Base-by-base conservation (phyloP, 2,329 filamentous ascomycete genomes). In the Cladosporium phlei region DNA sequence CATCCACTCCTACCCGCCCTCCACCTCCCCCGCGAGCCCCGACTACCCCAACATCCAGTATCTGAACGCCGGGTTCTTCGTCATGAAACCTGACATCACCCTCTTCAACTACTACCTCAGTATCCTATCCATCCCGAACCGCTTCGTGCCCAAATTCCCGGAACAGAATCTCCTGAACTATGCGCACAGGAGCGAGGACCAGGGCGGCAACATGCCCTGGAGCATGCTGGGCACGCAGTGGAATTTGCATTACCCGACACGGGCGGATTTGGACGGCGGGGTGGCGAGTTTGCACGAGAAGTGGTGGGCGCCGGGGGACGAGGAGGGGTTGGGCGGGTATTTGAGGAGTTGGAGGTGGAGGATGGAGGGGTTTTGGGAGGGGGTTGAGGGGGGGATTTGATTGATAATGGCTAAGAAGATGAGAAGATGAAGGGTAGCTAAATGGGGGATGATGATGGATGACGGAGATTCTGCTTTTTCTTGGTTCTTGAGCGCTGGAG, bases 131-230 rank as follows among this genome's bases (percentile, higher is more conserved):
- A 55, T 61, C 10, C 54, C 58, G 5, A 28, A 61, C 33, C 55
- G 57, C 8, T 69, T 68, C 50, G 55, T 64, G 25, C 55, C 64
- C 7, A 46, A 47, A 11, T 60, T 65, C 38, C 57, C 56, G 9
- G 66, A 68, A 53, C 66, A 69, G 48, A 66, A 65, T 28, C 52
- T 67, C 4, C 52, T 67, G 19, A 68, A 68, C 52, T 60, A 60
- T 34, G 63, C 59, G 7, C 67, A 69, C 48, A 42, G 58, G 6
- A 40, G 33, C 14, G 29, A 54, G 50, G 22, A 39, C 6, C 33
- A 57, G 51, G 51, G 57, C 12, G 67, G 68, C 12, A 63, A 64
- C 14, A 69, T 69, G 67, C 67, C 67, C 2, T 70, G 67, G 66
- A 55, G 52, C n/a, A 57, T 61, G 44, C 45, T 70, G 5, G 50